These are phyloP conservation scores for Colletotrichum sp. DNA, from an alignment of 2,329 filamentous ascomycete genomes.

Conservation along the genomic window DNA sequence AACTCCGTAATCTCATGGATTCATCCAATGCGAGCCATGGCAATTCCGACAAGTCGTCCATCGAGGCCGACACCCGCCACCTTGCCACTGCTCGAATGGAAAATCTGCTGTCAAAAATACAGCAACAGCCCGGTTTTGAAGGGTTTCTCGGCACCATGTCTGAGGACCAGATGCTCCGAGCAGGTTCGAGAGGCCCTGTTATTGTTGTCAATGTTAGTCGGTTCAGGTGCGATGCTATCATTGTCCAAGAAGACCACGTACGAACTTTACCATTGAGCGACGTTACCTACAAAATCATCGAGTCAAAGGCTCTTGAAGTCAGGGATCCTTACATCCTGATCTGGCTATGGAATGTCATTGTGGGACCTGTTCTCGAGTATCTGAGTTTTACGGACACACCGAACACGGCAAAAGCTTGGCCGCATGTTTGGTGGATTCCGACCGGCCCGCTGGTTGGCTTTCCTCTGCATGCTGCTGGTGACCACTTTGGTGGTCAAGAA, in stretches of 20 bases:
- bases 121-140: conserved; percentile 25
- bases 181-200: conserved; percentile 29
- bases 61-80: background rate
- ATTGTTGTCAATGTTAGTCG: conserved; percentile 33
- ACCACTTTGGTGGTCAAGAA: conserved; percentile 23
- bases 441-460: conserved; percentile 32
- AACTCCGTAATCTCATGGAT: background rate
- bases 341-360: conserved; percentile 36
- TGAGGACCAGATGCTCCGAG: conserved; percentile 21
- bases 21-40: background rate
- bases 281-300: background rate
- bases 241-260: conserved; percentile 25
- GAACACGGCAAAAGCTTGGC: conserved; percentile 7
- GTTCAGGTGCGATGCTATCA: conserved; percentile 33
- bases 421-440: conserved; percentile 39
- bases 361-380: conserved; percentile 26
- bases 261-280: conserved; percentile 21
- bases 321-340: conserved; percentile 22
- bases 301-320: background rate
- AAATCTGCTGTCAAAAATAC: conserved; percentile 18
- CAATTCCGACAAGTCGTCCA: background rate
- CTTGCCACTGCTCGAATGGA: background rate
- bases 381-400: no score
- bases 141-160: conserved; percentile 27
- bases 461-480: conserved; percentile 39